phyloP scores from a whole-genome alignment of 192 early-diverging fungal genomes.

The Oehlia diaphana region DNA sequence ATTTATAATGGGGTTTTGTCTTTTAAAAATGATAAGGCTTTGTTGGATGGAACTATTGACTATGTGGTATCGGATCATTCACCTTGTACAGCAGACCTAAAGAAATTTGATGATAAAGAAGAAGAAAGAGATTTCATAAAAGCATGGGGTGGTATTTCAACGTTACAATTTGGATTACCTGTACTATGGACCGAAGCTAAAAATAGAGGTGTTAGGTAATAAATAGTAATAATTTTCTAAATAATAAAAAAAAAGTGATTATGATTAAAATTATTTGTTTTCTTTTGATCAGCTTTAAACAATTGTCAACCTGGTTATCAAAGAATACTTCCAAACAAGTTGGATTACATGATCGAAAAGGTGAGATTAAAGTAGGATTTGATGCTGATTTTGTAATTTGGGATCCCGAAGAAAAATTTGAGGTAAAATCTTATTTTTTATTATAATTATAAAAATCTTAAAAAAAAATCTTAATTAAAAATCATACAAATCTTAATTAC shows the following conservation, averaged over 20 bases:
- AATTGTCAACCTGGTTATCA: slow-evolving; percentile 65
- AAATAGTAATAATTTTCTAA: not conserved
- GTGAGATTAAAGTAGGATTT: slow-evolving; percentile 62
- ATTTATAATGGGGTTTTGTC: too few relatives aligned
- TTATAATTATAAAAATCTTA: not conserved
- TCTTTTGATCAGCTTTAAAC: slow-evolving; percentile 39
- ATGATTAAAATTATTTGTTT: not conserved
- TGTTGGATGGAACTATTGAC: slow-evolving; percentile 77
- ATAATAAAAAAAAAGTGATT: not conserved
- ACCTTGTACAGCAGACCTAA: slow-evolving; percentile 77
- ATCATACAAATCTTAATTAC: not conserved
- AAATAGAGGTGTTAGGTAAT: slow-evolving; percentile 57
- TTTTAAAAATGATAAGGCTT: slow-evolving; percentile 36
- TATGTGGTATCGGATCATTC: slow-evolving; percentile 84
- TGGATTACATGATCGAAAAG: slow-evolving; percentile 64
- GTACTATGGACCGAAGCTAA: slow-evolving; percentile 77
- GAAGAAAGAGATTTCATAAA: slow-evolving; percentile 69
- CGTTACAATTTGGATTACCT: slow-evolving; percentile 77
- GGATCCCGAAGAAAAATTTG: slow-evolving; percentile 65
- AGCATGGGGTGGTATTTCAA: slow-evolving; percentile 83
- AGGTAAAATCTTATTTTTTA: not conserved
- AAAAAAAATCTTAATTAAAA: not conserved
- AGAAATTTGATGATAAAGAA: slow-evolving; percentile 50
- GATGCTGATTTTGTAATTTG: slow-evolving; percentile 84
- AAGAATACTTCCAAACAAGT: slow-evolving; percentile 64